Conservation (phyloP, 2,329 filamentous ascomycete genomes). For the Colletotrichum cordylinicola region DNA sequence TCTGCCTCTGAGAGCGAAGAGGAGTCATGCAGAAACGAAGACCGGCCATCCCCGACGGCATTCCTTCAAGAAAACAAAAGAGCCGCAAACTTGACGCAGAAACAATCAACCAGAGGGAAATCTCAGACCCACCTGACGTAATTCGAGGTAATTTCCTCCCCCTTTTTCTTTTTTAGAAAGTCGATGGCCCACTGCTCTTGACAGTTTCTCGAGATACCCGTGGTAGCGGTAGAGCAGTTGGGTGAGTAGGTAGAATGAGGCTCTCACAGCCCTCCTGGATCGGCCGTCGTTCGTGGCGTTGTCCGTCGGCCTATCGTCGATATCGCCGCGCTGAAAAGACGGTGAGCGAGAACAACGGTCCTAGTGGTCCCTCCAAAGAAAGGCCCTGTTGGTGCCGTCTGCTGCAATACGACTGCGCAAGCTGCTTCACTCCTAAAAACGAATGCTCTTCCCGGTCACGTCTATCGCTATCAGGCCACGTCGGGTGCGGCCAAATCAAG, state of each 20-base stretch:
- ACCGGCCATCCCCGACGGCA: neutral
- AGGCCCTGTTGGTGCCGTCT: neutral
- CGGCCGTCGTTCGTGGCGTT: neutral
- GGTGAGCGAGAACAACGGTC: constrained; percentile 3
- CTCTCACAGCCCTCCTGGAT: neutral
- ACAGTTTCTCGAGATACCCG: neutral
- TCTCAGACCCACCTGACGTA: constrained; percentile 18
- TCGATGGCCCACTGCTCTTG: neutral
- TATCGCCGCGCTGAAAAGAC: constrained; percentile 7
- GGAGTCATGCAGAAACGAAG: neutral
- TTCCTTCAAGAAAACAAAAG: neutral
- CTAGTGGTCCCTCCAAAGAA: neutral
- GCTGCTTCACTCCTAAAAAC: neutral
- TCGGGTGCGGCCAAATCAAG: neutral
- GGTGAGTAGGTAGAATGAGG: neutral
- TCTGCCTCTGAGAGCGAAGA: neutral
- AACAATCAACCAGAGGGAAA: neutral
- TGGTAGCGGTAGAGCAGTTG: neutral
- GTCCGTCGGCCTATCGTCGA: neutral
- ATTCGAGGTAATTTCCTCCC: constrained; percentile 6
- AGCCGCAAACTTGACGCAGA: neutral
- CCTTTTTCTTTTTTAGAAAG: neutral
- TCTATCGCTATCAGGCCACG: constrained; percentile 4
- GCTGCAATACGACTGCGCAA: constrained; percentile 7
- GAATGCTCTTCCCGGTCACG: neutral